A percentile compares a stretch with the other conserved stretches of the same genome.
Evolutionary conservation across 2,329 filamentous ascomycete species (phyloP).

Genomic region (Aspergillus brunneoviolaceus): DNA sequence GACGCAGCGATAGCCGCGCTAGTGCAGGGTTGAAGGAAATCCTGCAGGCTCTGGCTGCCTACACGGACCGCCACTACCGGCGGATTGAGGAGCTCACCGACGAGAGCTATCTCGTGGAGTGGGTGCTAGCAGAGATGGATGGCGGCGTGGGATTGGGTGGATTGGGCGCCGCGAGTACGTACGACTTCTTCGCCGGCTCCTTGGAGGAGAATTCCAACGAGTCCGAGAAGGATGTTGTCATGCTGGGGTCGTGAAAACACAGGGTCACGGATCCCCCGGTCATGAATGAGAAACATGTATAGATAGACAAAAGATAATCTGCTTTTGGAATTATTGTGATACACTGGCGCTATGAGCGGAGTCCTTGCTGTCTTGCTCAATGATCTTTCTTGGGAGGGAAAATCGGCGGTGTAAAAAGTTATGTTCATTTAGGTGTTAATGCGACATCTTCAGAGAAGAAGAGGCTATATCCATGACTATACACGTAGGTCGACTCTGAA

Average conservation of each 20-base stretch:
- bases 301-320: conserved; percentile 18
- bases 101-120: conserved; percentile 92
- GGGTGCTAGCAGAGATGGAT: conserved; percentile 92
- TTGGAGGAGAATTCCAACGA: conserved; percentile 23
- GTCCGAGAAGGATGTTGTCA: conserved; percentile 41
- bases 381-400: conserved; percentile 6
- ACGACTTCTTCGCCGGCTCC: conserved; percentile 15
- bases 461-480: not conserved
- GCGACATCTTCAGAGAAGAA: not conserved
- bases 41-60: conserved; percentile 79
- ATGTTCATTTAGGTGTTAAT: conserved; percentile 5
- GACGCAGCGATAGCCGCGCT: conserved; percentile 38
- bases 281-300: conserved; percentile 20
- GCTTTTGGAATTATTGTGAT: conserved; percentile 11
- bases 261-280: not conserved
- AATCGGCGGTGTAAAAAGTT: conserved; percentile 14
- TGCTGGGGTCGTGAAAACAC: conserved; percentile 34
- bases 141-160: conserved; percentile 53
- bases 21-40: conserved; percentile 73
- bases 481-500: not conserved
- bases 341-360: conserved; percentile 21
- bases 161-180: conserved; percentile 23
- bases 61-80: conserved; percentile 91
- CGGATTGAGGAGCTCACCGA: conserved; percentile 86
- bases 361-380: conserved; percentile 17